These are phyloP conservation scores for Colletotrichum somersetense DNA, from an alignment of 2,329 filamentous ascomycete species.

Conservation along the genomic window DNA sequence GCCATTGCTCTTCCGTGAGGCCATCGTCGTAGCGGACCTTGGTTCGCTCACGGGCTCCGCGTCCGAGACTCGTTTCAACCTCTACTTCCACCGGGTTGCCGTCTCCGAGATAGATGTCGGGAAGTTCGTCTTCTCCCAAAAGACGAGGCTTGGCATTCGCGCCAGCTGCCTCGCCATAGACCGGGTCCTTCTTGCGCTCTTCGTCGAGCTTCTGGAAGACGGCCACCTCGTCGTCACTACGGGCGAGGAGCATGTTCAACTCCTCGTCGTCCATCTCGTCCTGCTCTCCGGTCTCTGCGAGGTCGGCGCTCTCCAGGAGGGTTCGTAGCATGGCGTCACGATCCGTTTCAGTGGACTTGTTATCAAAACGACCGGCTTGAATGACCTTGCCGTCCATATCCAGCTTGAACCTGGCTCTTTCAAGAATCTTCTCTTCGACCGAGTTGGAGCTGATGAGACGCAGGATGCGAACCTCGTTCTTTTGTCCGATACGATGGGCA, in stretches of 20 bases:
- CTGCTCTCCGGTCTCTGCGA: constrained; percentile 78
- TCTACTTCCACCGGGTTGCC: constrained; percentile 85
- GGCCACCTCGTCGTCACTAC: constrained; percentile 82
- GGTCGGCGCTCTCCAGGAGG: constrained; percentile 85
- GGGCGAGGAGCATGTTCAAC: constrained; percentile 92
- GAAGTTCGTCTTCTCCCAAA: constrained; percentile 88
- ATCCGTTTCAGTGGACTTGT: constrained; percentile 98
- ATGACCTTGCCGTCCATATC: constrained; percentile 99
- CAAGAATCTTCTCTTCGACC: constrained; percentile 98
- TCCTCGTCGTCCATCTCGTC: constrained; percentile 99
- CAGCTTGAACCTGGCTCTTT: constrained; percentile 96
- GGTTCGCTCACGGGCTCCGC: constrained; percentile 94
- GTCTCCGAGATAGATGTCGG: constrained; percentile 93
- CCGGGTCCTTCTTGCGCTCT: constrained; percentile 73
- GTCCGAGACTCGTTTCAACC: constrained; percentile 79
- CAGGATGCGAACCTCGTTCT: constrained; percentile 98
- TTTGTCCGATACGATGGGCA: constrained; percentile 99
- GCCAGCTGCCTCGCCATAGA: constrained; percentile 77
- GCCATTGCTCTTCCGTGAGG: constrained; percentile 98
- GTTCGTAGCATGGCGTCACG: constrained; percentile 97
- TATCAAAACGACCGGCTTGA: constrained; percentile 98
- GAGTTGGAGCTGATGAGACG: constrained; percentile 96
- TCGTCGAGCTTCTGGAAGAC: constrained; percentile 88
- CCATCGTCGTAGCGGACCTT: constrained; percentile 97
- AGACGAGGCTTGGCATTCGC: constrained; percentile 80